phyloP scores from a whole-genome alignment of 192 early-diverging fungal genomes.

The Coemansia sp. region DNA sequence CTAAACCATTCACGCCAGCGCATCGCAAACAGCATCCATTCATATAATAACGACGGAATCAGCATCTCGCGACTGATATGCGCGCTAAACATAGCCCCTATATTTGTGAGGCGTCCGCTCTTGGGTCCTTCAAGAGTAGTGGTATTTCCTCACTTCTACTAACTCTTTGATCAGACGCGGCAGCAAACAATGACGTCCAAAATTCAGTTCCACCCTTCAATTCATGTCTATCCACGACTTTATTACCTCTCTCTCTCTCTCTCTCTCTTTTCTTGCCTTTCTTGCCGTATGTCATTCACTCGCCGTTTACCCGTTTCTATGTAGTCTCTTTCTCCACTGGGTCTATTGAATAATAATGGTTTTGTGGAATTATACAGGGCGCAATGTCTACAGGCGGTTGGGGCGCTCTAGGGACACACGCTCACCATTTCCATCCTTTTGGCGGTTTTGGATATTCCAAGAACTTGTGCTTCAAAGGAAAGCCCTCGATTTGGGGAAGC shows the following conservation, averaged over 20 bases:
- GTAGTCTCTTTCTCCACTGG: neutral
- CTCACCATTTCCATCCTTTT: slow-evolving; percentile 12
- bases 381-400: too few species aligned
- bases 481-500: slow-evolving; percentile 41
- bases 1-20: neutral
- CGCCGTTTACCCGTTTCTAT: neutral
- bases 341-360: neutral
- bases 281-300: neutral
- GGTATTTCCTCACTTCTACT: slow-evolving; percentile 37
- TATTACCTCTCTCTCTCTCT: neutral
- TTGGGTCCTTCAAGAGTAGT: slow-evolving; percentile 34
- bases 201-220: neutral
- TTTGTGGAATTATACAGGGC: neutral
- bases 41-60: slow-evolving; percentile 16
- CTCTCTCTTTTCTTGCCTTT: neutral
- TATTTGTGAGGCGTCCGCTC: slow-evolving; percentile 42
- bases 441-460: slow-evolving; percentile 7
- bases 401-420: too few species aligned
- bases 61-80: slow-evolving; percentile 32
- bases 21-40: neutral
- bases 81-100: slow-evolving; percentile 34
- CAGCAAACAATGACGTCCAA: neutral
- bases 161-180: neutral
- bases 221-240: neutral
- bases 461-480: slow-evolving; percentile 11